Conservation (phyloP, 345 rosid species). For the Camelina neglecta region DNA sequence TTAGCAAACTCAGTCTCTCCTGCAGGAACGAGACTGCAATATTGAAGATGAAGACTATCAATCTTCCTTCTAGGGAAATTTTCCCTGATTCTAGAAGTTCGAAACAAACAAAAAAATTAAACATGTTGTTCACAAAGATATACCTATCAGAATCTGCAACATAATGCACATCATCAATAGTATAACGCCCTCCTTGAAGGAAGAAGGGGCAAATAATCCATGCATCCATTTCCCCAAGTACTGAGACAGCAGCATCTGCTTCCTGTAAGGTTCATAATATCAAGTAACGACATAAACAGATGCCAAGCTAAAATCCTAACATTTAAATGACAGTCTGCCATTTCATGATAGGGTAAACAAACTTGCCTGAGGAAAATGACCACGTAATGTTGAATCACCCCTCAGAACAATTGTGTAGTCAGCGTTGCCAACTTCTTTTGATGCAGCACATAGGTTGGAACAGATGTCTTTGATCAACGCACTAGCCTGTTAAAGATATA, state of each 20-base stretch:
- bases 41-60: conserved; percentile 34
- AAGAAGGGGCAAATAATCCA: conserved; percentile 98
- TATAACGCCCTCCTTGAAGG: conserved; percentile 98
- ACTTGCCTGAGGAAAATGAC: conserved; percentile 96
- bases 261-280: conserved; percentile 57
- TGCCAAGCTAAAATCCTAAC: background rate
- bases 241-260: conserved; percentile 86
- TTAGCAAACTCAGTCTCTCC: conserved; percentile 98
- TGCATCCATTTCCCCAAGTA: conserved; percentile 89
- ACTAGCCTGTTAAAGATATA: conserved; percentile 63
- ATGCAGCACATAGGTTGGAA: conserved; percentile 67
- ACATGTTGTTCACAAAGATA: conserved; percentile 19
- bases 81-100: conserved; percentile 6
- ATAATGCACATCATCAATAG: conserved; percentile 84
- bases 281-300: conserved; percentile 13
- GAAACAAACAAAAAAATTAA: background rate
- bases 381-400: conserved; percentile 97
- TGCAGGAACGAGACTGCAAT: conserved; percentile 83
- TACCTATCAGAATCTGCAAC: conserved; percentile 92
- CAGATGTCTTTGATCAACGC: conserved; percentile 75
- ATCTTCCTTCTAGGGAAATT: conserved; percentile 20
- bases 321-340: conserved; percentile 16
- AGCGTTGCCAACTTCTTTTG: conserved; percentile 60
- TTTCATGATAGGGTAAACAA: conserved; percentile 21
- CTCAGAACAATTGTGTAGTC: conserved; percentile 85